Percentiles rank a stretch among this genome's conserved stretches.
These are phyloP conservation scores for Avena sativa DNA, from an alignment of 176 grass and related monocot genomes.

Conservation along the genomic window DNA sequence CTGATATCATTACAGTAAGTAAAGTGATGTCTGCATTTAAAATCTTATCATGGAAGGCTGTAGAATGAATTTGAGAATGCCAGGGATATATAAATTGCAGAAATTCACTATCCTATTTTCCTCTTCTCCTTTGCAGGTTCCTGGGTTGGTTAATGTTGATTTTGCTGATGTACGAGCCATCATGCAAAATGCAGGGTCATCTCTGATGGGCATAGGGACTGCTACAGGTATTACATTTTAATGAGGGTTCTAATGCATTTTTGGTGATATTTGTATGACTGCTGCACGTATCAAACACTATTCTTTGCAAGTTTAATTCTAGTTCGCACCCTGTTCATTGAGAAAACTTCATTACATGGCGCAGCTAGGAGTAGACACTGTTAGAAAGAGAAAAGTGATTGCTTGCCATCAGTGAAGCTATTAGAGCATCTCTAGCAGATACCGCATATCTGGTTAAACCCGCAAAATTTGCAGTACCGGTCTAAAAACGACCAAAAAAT, in stretches of 20 bases:
- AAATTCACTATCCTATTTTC: background rate
- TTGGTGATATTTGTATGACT: constrained; percentile 6
- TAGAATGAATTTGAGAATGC: constrained; percentile 8
- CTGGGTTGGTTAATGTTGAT: constrained; percentile 95
- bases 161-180: constrained; percentile 98
- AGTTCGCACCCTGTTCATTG: background rate
- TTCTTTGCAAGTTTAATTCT: constrained; percentile 22
- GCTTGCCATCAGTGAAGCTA: background rate
- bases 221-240: constrained; percentile 74
- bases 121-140: constrained; percentile 65
- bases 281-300: background rate
- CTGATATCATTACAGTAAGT: constrained; percentile 89
- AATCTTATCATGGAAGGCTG: background rate
- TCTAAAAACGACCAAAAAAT: too few species aligned
- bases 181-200: constrained; percentile 98
- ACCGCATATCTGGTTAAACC: too few species aligned
- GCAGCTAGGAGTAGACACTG: constrained; percentile 11
- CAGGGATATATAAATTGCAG: background rate
- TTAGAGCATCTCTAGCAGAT: too few species aligned
- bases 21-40: constrained; percentile 16
- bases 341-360: constrained; percentile 11
- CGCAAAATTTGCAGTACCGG: too few species aligned
- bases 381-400: constrained; percentile 32
- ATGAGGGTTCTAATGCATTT: background rate
- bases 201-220: constrained; percentile 98